Base-by-base conservation (phyloP, 108 stramenopile genomes). In the Pseudonitzschia delicatissima region DNA sequence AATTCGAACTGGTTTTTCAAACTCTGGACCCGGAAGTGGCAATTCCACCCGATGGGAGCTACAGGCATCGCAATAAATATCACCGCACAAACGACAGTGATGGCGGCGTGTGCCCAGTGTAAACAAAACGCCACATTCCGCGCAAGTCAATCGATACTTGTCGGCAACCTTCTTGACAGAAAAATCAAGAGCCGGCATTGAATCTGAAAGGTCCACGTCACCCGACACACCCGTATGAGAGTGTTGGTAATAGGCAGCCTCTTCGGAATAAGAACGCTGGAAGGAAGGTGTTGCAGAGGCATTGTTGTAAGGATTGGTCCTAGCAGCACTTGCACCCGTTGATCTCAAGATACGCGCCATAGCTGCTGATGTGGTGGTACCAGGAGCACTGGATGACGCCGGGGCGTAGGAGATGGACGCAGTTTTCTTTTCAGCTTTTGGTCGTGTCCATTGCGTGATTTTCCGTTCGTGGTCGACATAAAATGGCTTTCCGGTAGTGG, bases 71-170 rank as follows among this genome's bases (percentile, higher is more conserved):
- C 97, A 97, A 78, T 94, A 97, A 28, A 97, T 85, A 66, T 95
- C 94, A 11, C 97, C 97, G 59, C 95, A 96, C 36, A 97, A 57
- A 18, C 97, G 86, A 77, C 97, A 97, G 66, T 97, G 97, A 74
- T 97, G 97, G 23, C 95, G 82, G 11, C 96, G 87, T 26, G 78
- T 73, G 62, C 81, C 77, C 60, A 90, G 71, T 25, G 79, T 84
- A 66, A 92, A 91, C 28, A 72, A 42, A 8, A 17, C 40, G 12
- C 64, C 35, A 45, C 91, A 90, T 26, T 71, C 47, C 5, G 87
- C 77, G 76, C 92, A 93, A 9, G 67, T 33, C 21, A 64, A 40
- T 4, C 88, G 81, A 20, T 84, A 53, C 5, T 72, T 29, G 59
- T 93, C 85, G 25, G 83, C 86, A 12, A 93, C 87, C 45, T 83